A percentile compares a stretch with the other conserved stretches of the same genome.
Evolutionary conservation across 2,329 filamentous ascomycete species (phyloP).

Genomic region (Neobulgaria alba): DNA sequence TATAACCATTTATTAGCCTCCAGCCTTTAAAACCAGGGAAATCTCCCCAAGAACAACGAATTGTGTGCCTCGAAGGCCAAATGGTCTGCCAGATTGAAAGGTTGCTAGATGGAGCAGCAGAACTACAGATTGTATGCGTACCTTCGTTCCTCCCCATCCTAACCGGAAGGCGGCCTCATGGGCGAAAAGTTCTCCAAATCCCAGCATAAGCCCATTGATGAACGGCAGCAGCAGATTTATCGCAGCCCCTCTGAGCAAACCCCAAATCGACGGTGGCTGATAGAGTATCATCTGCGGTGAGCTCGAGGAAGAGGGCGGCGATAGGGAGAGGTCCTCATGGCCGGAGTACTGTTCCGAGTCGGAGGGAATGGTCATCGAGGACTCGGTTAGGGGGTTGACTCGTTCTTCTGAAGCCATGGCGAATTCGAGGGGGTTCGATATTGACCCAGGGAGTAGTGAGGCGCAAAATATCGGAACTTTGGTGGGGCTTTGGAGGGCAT

Average conservation of each 20-base stretch:
- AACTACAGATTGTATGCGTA: slow-evolving; percentile 40
- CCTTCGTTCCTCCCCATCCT: slow-evolving; percentile 92
- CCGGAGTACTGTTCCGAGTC: slow-evolving; percentile 78
- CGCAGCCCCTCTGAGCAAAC: slow-evolving; percentile 74
- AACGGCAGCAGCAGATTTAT: slow-evolving; percentile 96
- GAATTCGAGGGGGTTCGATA: too few relatives aligned
- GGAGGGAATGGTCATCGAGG: slow-evolving; percentile 68
- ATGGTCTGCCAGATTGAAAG: too few relatives aligned
- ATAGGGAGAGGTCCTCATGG: slow-evolving; percentile 51
- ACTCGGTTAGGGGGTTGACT: slow-evolving; percentile 55
- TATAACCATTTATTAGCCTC: too few relatives aligned
- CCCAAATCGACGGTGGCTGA: slow-evolving; percentile 80
- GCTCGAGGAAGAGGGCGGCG: slow-evolving; percentile 50
- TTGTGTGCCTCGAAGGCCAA: too few relatives aligned
- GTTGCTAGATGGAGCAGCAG: too few relatives aligned
- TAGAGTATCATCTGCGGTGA: slow-evolving; percentile 74
- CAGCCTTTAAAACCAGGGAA: too few relatives aligned
- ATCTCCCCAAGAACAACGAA: too few relatives aligned
- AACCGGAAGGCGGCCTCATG: slow-evolving; percentile 90
- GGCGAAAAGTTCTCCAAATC: slow-evolving; percentile 92
- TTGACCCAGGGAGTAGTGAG: too few relatives aligned
- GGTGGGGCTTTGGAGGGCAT: too few relatives aligned
- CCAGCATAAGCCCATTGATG: slow-evolving; percentile 96
- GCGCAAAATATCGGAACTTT: too few relatives aligned
- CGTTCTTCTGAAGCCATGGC: slow-evolving; percentile 46